phyloP scores from a whole-genome alignment of 768 basidiomycete species.

The Phaffia australis region DNA sequence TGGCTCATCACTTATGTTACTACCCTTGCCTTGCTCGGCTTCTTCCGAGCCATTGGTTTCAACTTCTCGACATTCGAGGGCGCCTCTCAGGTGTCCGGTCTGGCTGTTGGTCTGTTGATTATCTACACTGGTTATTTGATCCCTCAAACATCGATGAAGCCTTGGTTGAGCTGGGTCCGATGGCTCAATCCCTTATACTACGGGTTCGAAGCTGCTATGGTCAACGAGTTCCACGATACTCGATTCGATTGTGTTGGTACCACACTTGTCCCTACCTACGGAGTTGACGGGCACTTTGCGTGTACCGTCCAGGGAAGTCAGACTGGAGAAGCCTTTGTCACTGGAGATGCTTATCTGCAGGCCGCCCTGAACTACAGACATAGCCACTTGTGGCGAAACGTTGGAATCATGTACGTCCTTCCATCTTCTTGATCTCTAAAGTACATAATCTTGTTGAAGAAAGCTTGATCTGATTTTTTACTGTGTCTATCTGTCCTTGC shows the following conservation, averaged over 20 bases:
- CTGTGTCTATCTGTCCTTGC: conserved; percentile 43
- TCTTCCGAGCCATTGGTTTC: conserved; percentile 23
- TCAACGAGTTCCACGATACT: conserved; percentile 72
- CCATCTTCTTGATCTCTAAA: too few species aligned
- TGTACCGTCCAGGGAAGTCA: conserved; percentile 34
- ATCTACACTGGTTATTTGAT: conserved; percentile 19
- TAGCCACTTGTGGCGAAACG: conserved; percentile 39
- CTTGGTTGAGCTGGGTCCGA: conserved; percentile 72
- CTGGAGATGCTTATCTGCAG: conserved; percentile 48
- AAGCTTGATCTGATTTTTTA: conserved; percentile 60
- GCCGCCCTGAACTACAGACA: conserved; percentile 41
- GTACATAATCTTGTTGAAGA: conserved; percentile 52
- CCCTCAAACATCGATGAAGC: conserved; percentile 41
- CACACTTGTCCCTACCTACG: conserved; percentile 35
- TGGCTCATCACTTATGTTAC: conserved; percentile 26
- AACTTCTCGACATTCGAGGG: conserved; percentile 24
- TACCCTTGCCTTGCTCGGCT: conserved; percentile 25
- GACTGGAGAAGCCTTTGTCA: conserved; percentile 33
- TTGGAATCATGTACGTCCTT: conserved; percentile 61
- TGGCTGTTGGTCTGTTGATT: conserved; percentile 21
- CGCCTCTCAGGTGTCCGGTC: conserved; percentile 22
- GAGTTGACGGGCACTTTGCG: conserved; percentile 27
- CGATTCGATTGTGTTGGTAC: conserved; percentile 41
- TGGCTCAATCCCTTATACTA: conserved; percentile 64
- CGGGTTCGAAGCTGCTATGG: conserved; percentile 66